Base-by-base conservation (phyloP, 768 basidiomycete species). In the Boletus subcaerulescens region DNA sequence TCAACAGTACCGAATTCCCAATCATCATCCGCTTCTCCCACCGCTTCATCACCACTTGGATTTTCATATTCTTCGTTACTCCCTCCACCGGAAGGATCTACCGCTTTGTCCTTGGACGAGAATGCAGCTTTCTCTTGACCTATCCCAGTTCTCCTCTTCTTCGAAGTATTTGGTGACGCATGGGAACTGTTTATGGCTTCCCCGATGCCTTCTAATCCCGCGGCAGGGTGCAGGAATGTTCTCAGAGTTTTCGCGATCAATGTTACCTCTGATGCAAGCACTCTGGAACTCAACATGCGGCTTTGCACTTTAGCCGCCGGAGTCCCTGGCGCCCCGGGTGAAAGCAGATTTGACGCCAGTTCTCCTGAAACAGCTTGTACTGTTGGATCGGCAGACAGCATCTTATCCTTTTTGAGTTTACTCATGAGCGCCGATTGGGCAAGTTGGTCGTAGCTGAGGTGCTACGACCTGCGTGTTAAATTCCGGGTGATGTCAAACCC, bases 271-370 rank as follows among this genome's bases (percentile, higher is more conserved):
- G 76, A 72, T 2, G 90, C 84, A 12, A 93, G 73, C n/a, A 77
- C 68, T 66, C 89, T 93, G 5, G 87, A 87, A 64, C 91, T 93
- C 40, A 89, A 74, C 10, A 96, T 72, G 36, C 88, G 82, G 56
- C 79, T 84, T 61, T 88, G 85, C 1, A 87, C 80, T 71, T 88
- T 90, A 3, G 77, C 79, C 26, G 72, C 62, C 14, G 73, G 65
- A 20, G 81, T 77, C 22, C 80, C 79, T 17, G 77, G 62, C 3
- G 64, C 60, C 24, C 69, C 74, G 12, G 73, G 66, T 15, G 68
- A 50, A 39, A 77, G 55, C 10, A 73, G 48, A 51, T 69, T 70
- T 1, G 61, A 61, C 10, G 73, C 55, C 5, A 87, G 69, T 65
- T 85, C 80, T 33, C 72, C 65, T 2, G 67, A 65, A 18, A 89